These are phyloP conservation scores for Spiraea crenata DNA, from an alignment of 331 rosid genomes.

Conservation along the genomic window DNA sequence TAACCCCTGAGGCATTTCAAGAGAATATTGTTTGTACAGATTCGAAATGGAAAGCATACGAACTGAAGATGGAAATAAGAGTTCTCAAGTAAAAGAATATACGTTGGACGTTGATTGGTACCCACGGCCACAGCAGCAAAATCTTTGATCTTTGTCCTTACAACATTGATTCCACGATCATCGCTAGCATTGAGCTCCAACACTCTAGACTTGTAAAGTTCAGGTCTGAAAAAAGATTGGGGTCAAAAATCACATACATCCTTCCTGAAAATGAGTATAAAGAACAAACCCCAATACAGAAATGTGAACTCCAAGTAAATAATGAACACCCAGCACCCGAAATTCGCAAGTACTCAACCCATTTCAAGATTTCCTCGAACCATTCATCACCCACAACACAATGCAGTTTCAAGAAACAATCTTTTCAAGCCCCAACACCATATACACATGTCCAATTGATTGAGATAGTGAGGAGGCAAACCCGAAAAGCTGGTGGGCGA, in stretches of 20 bases:
- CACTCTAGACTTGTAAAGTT: conserved; percentile 83
- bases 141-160: conserved; percentile 85
- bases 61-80: neutral
- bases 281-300: neutral
- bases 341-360: conserved; percentile 4
- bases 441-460: neutral
- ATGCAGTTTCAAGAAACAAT: neutral
- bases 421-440: neutral
- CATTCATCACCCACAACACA: no score
- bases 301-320: neutral
- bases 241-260: neutral
- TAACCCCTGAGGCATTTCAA: conserved; percentile 51
- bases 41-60: neutral
- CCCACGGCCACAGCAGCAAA: conserved; percentile 81
- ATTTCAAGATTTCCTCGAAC: neutral
- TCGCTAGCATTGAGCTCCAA: conserved; percentile 98
- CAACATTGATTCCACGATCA: conserved; percentile 93
- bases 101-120: conserved; percentile 53
- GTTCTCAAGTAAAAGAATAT: conserved; percentile 9
- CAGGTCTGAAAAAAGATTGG: conserved; percentile 52
- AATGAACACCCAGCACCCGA: no score
- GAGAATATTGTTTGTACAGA: neutral
- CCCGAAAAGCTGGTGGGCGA: conserved; percentile 86
- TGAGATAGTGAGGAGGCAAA: conserved; percentile 13
- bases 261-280: neutral